phyloP scores from a whole-genome alignment of 805 yeast genomes.

The Spathaspora arborariae region DNA sequence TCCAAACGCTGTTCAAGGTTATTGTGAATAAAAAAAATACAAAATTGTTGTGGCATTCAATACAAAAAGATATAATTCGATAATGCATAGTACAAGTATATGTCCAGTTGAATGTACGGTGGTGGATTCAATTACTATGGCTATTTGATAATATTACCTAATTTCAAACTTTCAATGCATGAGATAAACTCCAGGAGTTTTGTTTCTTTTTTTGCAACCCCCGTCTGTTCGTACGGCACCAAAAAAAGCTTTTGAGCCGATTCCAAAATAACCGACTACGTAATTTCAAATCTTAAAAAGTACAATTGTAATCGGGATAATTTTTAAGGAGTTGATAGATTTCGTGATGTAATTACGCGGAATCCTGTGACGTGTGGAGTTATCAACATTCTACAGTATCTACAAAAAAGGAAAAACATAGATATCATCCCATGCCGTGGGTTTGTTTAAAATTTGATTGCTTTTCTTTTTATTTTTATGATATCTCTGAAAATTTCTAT shows the following conservation, averaged over 20 bases:
- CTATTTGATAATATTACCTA: no score
- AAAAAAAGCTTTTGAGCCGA: background rate
- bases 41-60: background rate
- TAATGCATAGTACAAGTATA: background rate
- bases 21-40: no score
- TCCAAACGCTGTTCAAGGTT: background rate
- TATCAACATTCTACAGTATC: background rate
- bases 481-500: background rate
- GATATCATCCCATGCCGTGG: background rate
- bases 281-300: background rate
- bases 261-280: background rate
- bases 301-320: background rate
- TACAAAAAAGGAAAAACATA: no score
- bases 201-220: background rate
- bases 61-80: background rate
- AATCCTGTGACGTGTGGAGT: background rate
- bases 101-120: background rate
- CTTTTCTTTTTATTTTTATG: background rate
- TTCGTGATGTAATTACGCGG: background rate
- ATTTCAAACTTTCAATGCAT: background rate
- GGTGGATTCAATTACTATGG: background rate
- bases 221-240: constrained; percentile 5
- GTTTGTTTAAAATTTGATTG: background rate
- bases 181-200: background rate
- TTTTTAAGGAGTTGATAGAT: background rate